Evolutionary conservation across 176 grass and related monocot genomes (phyloP), one percentile per base, ranked within the genome.

Genomic region (Microstegium vimineum): DNA sequence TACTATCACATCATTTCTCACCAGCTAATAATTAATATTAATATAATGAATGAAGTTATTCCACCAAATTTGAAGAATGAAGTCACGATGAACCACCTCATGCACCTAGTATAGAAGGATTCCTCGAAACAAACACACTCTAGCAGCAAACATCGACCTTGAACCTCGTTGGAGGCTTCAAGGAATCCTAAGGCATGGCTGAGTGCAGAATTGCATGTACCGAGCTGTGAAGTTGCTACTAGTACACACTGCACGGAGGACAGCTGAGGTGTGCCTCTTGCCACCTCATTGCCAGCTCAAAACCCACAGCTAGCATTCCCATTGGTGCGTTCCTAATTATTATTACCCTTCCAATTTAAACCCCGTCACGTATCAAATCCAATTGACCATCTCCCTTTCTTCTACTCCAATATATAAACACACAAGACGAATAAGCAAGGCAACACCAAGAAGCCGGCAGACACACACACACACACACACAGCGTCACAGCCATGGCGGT

Each of bases 401-500:
- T 17, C 33, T 33, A 6, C 62, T 12, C 6, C 62, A 46, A 62
- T 33, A 42, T 46, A 42, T 31, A 46, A 18, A 26, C 46, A n/a
- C 61, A 11, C 56, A 10, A 3, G 16, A 12, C 18, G n/a, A n/a
- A n/a, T n/a, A 10, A 23, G 12, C 26, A 23, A 37, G 16, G 5
- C 60, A 33, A 69, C n/a, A 26, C 0, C 0, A 66, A 28, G 45
- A 57, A 37, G 13, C 31, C n/a, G 49, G 49, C 26, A 10, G 12
- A 8, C 3, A 15, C 17, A 40, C 26, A 63, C 8, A 4, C 62
- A 23, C 52, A 46, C 41, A 12, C n/a, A n/a, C n/a, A n/a, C n/a
- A n/a, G n/a, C n/a, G n/a, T 20, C 1, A 20, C 35, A 13, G 68
- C 80, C 78, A 89, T 90, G 72, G 85, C 79, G 35, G 78, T 47